phyloP scores from a whole-genome alignment of 176 grass and related monocot species.

The Alloteropsis semialata region DNA sequence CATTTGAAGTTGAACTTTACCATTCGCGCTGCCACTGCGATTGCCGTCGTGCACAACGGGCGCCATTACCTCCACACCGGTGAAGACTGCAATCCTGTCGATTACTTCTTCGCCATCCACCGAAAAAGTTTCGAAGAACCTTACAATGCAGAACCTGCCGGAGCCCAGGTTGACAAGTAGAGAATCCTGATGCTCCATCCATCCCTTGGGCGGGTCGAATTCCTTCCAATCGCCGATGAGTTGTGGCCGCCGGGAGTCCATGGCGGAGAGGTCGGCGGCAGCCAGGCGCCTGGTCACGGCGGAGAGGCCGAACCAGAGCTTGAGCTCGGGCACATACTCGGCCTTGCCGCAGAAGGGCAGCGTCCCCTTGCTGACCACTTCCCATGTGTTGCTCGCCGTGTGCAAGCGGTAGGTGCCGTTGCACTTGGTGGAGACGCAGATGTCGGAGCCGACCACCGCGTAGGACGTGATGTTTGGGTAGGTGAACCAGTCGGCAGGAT shows the following conservation, averaged over 20 bases:
- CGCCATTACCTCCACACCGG: too few relatives aligned
- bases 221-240: neutral
- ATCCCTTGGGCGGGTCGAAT: neutral
- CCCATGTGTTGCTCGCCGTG: neutral
- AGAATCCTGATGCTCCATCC: neutral
- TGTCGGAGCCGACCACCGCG: neutral
- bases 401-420: neutral
- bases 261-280: neutral
- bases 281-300: neutral
- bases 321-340: neutral
- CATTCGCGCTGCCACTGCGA: too few relatives aligned
- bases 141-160: neutral
- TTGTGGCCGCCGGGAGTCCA: neutral
- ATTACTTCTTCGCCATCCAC: too few relatives aligned
- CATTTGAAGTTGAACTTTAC: too few relatives aligned
- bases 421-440: neutral
- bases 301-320: neutral
- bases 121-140: too few relatives aligned
- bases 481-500: fast-evolving
- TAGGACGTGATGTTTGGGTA: neutral
- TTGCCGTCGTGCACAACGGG: too few relatives aligned
- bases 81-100: too few relatives aligned
- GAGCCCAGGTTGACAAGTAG: neutral
- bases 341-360: neutral
- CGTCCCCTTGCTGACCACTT: neutral